These are phyloP conservation scores for Trametes sp. DNA, from an alignment of 1,284 basidiomycete species.

Conservation along the genomic window DNA sequence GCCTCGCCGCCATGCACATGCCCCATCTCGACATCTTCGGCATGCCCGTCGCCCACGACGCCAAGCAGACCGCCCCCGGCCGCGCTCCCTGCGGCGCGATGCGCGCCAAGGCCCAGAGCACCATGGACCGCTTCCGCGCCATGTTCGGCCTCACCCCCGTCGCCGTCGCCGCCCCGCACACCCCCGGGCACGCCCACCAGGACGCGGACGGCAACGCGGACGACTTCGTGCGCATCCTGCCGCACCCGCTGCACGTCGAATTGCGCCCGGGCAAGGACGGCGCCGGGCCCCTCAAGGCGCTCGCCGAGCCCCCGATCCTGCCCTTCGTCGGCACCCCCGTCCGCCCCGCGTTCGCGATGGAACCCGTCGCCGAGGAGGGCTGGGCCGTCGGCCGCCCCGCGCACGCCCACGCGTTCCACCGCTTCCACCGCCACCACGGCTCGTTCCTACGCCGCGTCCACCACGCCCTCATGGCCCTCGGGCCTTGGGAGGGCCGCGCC, in stretches of 20 bases:
- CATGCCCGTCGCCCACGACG: constrained; percentile 5
- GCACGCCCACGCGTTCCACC: constrained; percentile 37
- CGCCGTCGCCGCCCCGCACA: constrained; percentile 11
- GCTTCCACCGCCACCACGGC: constrained; percentile 34
- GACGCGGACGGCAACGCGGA: neutral
- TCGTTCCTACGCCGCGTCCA: constrained; percentile 67
- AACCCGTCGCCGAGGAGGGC: neutral
- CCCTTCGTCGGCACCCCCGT: constrained; percentile 47
- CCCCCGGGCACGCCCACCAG: neutral
- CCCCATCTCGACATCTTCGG: constrained; percentile 17
- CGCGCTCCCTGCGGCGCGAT: constrained; percentile 33
- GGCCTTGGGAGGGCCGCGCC: constrained; percentile 81
- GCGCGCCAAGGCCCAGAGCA: constrained; percentile 52
- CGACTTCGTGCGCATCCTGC: constrained; percentile 19
- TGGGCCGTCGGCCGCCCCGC: constrained; percentile 28
- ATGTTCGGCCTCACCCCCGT: constrained; percentile 57
- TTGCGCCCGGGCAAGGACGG: neutral
- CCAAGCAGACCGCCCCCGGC: constrained; percentile 28
- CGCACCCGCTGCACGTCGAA: neutral
- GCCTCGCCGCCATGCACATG: constrained; percentile 23
- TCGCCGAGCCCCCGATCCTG: constrained; percentile 35
- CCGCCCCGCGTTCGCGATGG: constrained; percentile 30
- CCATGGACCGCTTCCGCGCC: constrained; percentile 57
- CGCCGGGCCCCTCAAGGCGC: neutral
- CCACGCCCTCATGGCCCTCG: constrained; percentile 68